phyloP scores from a whole-genome alignment of 108 stramenopile species.

The Cyclotella choctawhatcheeana region DNA sequence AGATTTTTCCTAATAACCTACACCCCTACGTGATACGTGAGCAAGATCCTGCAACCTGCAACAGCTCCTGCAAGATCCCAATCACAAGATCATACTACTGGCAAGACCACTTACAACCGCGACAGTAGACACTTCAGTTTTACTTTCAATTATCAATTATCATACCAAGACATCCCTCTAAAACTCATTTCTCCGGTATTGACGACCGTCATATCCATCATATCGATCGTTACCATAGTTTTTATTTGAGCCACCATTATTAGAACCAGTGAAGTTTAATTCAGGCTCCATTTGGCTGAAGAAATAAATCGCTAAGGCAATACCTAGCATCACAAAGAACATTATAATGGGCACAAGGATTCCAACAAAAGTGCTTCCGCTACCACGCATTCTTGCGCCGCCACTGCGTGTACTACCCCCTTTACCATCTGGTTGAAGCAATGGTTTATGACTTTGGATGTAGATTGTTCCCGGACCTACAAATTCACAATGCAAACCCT shows the following conservation, averaged over 20 bases:
- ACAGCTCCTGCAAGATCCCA: too few relatives aligned
- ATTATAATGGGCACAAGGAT: not conserved
- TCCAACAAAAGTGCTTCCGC: not conserved
- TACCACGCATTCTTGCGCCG: not conserved
- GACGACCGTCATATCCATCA: not conserved
- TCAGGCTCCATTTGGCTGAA: not conserved
- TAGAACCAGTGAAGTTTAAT: not conserved
- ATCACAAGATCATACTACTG: too few relatives aligned
- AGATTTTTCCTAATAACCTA: too few relatives aligned
- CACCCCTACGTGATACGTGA: too few relatives aligned
- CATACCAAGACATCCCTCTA: not conserved
- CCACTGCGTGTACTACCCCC: slow-evolving; percentile 5
- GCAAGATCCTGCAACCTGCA: too few relatives aligned
- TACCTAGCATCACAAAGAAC: slow-evolving; percentile 5
- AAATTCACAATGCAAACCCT: slow-evolving; percentile 18
- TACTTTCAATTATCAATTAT: not conserved
- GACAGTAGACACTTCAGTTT: too few relatives aligned
- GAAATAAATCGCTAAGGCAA: slow-evolving; percentile 8
- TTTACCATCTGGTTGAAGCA: not conserved
- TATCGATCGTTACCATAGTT: not conserved
- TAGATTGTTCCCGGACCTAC: slow-evolving; percentile 16
- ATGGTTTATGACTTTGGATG: slow-evolving; percentile 22
- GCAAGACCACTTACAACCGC: too few relatives aligned
- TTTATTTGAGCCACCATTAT: slow-evolving; percentile 5
- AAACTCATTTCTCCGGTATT: not conserved